Conservation (phyloP, 1,284 basidiomycete genomes). For the Austroboletus niveus region DNA sequence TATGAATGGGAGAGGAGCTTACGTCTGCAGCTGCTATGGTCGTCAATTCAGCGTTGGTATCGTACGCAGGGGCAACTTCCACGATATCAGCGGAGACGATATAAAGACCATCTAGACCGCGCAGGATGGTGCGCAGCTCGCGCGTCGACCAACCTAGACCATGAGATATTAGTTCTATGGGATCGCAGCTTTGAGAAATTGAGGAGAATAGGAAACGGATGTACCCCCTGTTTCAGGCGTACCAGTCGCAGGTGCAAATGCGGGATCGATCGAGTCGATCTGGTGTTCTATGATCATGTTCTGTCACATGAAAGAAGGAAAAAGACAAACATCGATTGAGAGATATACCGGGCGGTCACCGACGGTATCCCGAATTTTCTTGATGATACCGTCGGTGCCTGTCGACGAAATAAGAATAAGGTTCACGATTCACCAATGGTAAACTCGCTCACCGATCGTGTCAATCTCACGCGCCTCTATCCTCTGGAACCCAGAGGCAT, state of each 20-base stretch:
- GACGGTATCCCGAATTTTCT: slow-evolving; percentile 68
- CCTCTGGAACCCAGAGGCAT: slow-evolving; percentile 62
- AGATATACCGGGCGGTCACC: slow-evolving; percentile 69
- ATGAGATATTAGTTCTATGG: not conserved
- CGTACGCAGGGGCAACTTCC: slow-evolving; percentile 79
- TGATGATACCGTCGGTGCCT: slow-evolving; percentile 67
- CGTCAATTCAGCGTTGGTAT: slow-evolving; percentile 75
- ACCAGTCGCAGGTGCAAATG: slow-evolving; percentile 78
- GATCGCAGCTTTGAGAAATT: too few relatives aligned
- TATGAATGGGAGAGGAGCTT: slow-evolving; percentile 20
- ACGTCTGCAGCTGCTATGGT: slow-evolving; percentile 81
- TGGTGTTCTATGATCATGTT: slow-evolving; percentile 21
- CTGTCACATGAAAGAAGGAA: not conserved
- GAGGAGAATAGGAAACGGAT: too few relatives aligned
- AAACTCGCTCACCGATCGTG: slow-evolving; percentile 49
- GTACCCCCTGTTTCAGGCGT: slow-evolving; percentile 58
- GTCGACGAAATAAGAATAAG: not conserved
- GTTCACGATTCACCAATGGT: too few relatives aligned
- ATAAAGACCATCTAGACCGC: slow-evolving; percentile 69
- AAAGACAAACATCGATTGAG: slow-evolving; percentile 56
- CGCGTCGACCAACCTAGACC: not conserved
- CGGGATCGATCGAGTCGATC: slow-evolving; percentile 76
- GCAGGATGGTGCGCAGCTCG: slow-evolving; percentile 61
- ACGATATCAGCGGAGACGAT: slow-evolving; percentile 81
- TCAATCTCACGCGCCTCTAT: slow-evolving; percentile 79